A percentile compares a stretch with the other conserved stretches of the same genome.
These are phyloP conservation scores for Gynandropsis gynandra DNA, from an alignment of 345 rosid genomes.

Conservation along the genomic window DNA sequence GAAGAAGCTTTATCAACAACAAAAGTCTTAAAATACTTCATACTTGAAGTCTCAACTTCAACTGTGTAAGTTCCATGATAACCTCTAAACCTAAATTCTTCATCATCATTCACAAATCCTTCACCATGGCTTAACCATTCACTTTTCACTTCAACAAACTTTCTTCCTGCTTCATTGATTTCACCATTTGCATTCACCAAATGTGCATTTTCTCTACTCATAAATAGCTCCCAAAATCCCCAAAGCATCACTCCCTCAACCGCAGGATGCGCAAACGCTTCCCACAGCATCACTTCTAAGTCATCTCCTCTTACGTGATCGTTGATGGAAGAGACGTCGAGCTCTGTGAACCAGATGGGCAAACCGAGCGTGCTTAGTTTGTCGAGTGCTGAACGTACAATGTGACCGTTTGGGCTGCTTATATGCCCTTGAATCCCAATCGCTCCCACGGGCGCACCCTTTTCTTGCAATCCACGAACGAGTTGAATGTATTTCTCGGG, in stretches of 20 bases:
- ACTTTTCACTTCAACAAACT: constrained; percentile 50
- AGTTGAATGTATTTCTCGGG: constrained; percentile 68
- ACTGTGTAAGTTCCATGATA: constrained; percentile 68
- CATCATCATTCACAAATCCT: constrained; percentile 50
- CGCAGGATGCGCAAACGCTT: constrained; percentile 83
- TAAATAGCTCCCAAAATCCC: constrained; percentile 97
- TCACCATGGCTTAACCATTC: constrained; percentile 61
- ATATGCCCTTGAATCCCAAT: constrained; percentile 91
- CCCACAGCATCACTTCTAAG: constrained; percentile 85
- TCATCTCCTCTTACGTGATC: constrained; percentile 79
- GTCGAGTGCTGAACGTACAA: constrained; percentile 67
- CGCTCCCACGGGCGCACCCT: constrained; percentile 83
- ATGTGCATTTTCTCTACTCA: constrained; percentile 67
- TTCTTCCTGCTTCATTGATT: constrained; percentile 71
- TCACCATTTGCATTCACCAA: constrained; percentile 88
- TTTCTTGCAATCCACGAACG: constrained; percentile 61
- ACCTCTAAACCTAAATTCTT: constrained; percentile 63
- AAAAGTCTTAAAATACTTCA: constrained; percentile 47
- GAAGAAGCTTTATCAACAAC: constrained; percentile 59
- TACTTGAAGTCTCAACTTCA: constrained; percentile 31
- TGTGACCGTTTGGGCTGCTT: constrained; percentile 71
- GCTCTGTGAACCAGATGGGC: constrained; percentile 92
- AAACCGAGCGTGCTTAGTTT: constrained; percentile 63
- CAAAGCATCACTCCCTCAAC: constrained; percentile 88
- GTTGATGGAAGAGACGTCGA: constrained; percentile 69